Evolutionary conservation across 1,284 basidiomycete species (phyloP), one percentile per base, ranked within the genome.

Genomic region (Puccinia brachypodii): DNA sequence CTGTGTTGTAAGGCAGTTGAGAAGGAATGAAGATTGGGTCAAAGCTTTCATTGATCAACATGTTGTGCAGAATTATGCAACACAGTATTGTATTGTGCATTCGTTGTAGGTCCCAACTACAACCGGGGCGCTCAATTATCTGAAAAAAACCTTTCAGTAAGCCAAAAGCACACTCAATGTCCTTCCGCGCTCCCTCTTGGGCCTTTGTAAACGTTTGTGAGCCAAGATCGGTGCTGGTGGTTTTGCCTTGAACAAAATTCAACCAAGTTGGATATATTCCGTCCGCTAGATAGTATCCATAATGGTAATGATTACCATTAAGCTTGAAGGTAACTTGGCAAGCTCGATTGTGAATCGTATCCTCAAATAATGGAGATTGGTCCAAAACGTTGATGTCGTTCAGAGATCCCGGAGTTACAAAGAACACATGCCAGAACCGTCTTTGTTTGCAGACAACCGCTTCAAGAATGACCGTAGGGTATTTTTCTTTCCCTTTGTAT

Each of bases 321-420:
- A 78, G 13, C 25, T 74, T 28, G 33, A 74, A 74, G 16, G 28
- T 22, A 0, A 74, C 72, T 42, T 64, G 44, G 8, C 3, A 16
- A 7, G 25, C 78, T 31, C 2, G 33, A 25, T 60, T 71, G 25
- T 50, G 42, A 13, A 81, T 25, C 2, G 28, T 3, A 36, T 66
- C 40, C 14, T 78, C 25, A 42, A 78, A 78, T 0, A 78, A 13
- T 22, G 64, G 40, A 9, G 22, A 53, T 6, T 19, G 50, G 40
- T 69, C 40, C 0, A 78, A n/a, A 44, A 78, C 8, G 40, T 78
- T 78, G 47, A 78, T 13, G 25, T 78, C 47, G n/a, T 81, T 81
- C 33, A 81, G 33, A 6, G 68, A 56, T 9, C 78, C 78, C n/a
- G 68, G 78, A 9, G 31, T 53, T 3, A 64, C 76, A 69, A 78